Base-by-base conservation (phyloP, 2,329 filamentous ascomycete species). In the Xylariaceae sp. region DNA sequence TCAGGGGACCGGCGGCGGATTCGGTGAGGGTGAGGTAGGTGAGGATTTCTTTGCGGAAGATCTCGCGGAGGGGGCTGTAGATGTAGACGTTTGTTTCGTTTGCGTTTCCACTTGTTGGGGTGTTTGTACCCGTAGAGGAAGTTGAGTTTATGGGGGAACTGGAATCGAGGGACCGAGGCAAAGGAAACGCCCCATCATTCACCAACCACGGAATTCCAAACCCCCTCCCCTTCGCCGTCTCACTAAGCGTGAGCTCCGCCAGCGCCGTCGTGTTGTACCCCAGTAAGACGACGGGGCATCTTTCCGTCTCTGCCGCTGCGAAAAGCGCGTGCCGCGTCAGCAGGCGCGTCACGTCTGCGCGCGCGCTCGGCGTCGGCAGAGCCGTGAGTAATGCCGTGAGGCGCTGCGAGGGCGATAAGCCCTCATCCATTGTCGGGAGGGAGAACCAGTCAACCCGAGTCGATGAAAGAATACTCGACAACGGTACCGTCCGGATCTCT, bases 191-290 rank as follows among this genome's bases (percentile, higher is more conserved):
- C 4, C 91, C 92, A 72, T 97, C 94, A 54, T 86, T 85, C 13
- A 92, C 83, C 66, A 89, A 84, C 86, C 88, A 93, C 0, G 92
- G 90, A 17, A 97, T 76, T 3, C 88, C 85, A 66, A 88, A 92
- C 0, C 93, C 94, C 53, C 93, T 83, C 1, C 94, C 94, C 75
- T 96, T 97, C 23, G 93, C 92, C 2, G 93, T 92, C 75, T 94
- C 90, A 5, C 90, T 81, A 11, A 99, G 83, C 0, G 91, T 90
- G 69, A 90, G 86, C 66, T 93, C 90, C 3, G 94, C 93, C 35
- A 99, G 84, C 13, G 87, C 84, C 4, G 92, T 97, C 17, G 94
- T 96, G 65, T 86, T 95, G 74, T 93, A 87, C 18, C 90, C 92
- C 74, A 94, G 88, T 1, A 97, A 75, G 48, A 97, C 81, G 10